phyloP scores from a whole-genome alignment of 306 rosid species.

The Prunus dulcis region DNA sequence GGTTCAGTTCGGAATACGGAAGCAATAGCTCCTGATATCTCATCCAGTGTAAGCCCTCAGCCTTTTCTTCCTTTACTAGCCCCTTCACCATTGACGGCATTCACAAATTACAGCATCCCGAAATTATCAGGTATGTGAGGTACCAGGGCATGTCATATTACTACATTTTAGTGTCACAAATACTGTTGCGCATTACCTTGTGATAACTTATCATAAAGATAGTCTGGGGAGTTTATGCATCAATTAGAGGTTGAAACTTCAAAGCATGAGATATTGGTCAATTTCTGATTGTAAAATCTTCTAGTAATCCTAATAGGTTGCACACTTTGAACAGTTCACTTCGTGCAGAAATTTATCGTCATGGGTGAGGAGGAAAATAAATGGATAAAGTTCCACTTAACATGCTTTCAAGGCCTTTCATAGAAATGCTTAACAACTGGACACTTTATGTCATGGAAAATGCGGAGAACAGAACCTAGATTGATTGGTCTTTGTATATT shows the following conservation, averaged over 20 bases:
- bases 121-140: constrained; percentile 44
- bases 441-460: background rate
- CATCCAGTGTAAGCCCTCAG: constrained; percentile 35
- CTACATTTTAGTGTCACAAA: background rate
- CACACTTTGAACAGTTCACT: background rate
- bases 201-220: background rate
- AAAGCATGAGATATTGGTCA: background rate
- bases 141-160: background rate
- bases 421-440: background rate
- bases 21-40: constrained; percentile 33
- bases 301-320: background rate
- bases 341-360: background rate
- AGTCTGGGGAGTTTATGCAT: background rate
- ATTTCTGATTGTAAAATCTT: background rate
- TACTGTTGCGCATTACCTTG: background rate
- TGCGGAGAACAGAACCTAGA: background rate
- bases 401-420: background rate
- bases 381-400: background rate
- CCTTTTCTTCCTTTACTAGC: constrained; percentile 60
- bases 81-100: constrained; percentile 54
- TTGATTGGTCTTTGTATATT: background rate
- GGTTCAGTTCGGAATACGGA: constrained; percentile 13
- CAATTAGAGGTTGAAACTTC: background rate
- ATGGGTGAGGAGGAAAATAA: background rate
- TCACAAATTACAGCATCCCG: constrained; percentile 38